Evolutionary conservation across 495 filamentous ascomycete genomes (phyloP), one percentile per base, ranked within the genome.

Genomic region (Penicillium odoratum): DNA sequence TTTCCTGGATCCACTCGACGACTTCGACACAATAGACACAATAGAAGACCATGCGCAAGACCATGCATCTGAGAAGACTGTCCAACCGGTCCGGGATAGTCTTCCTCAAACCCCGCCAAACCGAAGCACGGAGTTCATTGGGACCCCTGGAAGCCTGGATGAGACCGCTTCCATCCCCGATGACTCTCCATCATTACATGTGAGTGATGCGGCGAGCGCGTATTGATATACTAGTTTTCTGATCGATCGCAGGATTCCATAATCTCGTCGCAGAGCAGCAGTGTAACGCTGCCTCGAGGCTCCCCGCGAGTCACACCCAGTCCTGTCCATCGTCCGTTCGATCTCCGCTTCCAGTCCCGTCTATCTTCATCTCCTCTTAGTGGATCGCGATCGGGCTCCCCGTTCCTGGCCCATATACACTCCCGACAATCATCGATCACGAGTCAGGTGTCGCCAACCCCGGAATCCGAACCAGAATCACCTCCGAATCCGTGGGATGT

Each of bases 341-440:
- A 98, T 64, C 83, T 92, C 61, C 85, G 95, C 25, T 98, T 98
- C 73, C 90, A 94, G 65, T 92, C 95, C 28, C 88, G 92, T 44
- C 79, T 93, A 26, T 83, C 86, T 18, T 84, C 87, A 1, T 81
- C 85, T 3, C 81, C 80, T 34, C 63, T 77, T 10, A 71, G 68
- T 36, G 83, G 86, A 30, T 85, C 89, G 25, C 81, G 92, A 45
- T 77, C 88, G 16, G 79, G 82, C 5, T 96, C 94, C 25, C 94
- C 94, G 16, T 91, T 88, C 42, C 88, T 94, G 60, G 78, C 92
- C 16, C 78, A 81, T 44, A 67, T 83, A 28, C 88, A 93, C 61
- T 93, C 91, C 25, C 86, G 94, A 46, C 86, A 89, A 51, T 85
- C 87, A 7, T 98, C 90, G 28, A 60, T 86, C 53, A 73, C 74